Base-by-base conservation (phyloP, 2,329 filamentous ascomycete species). In the Aspergillus sp. region DNA sequence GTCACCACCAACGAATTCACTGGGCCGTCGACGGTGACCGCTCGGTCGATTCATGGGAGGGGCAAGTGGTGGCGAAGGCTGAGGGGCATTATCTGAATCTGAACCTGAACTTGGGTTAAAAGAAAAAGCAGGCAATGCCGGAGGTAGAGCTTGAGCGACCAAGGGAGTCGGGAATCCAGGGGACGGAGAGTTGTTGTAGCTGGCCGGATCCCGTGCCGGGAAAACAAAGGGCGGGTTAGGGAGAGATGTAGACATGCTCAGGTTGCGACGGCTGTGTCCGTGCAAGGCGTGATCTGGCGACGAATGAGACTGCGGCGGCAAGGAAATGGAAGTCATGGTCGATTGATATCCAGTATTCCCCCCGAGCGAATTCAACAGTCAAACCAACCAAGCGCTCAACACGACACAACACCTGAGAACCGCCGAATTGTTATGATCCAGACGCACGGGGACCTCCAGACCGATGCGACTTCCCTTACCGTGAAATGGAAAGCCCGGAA, bases 1-100 rank as follows among this genome's bases (percentile, higher is more conserved):
- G 48, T 69, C 66, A 5, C 85, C 86, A 34, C 88, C 88, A 41
- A 94, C 86, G 59, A 94, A 89, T 63, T 95, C 89, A 63, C 89
- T 95, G 29, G 82, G 85, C 45, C 86, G 86, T 58, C 90, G 80
- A 57, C 83, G 78, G 61, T 89, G 86, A 26, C 83, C 81, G 30
- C 71, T 69, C 27, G 77, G 71, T 50, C 80, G 75, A 19, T 45
- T 40, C 35, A 38, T 8, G 7, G 77, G 73, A 12, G 82, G 75
- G 5, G 71, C 64, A 1, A 79, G 12, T 5, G 36, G 12, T 19
- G 36, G 36, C 9, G 36, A 39, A 0, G 79, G 75, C 9, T 80
- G 79, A 40, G 59, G 49, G 46, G 58, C 51, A 28, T 65, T 51
- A 28, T 51, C 44, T 9, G 58, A 56, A 41, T 66, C 61, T 6